Evolutionary conservation across 2,329 filamentous ascomycete genomes (phyloP), one percentile per base, ranked within the genome.

Genomic region (Rhynchosporium graminicola): DNA sequence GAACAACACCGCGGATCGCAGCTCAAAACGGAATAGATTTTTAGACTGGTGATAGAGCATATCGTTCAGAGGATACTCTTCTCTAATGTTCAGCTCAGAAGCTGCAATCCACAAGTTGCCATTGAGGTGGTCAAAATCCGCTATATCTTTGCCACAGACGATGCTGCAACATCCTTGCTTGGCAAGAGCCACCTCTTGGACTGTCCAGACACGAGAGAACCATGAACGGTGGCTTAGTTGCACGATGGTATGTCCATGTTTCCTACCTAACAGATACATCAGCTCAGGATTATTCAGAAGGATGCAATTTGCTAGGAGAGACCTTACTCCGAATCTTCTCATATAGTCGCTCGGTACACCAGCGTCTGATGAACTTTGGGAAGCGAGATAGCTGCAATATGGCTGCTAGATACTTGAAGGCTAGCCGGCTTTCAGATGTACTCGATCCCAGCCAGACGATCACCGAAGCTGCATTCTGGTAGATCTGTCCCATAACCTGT

Each of bases 121-220:
- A 26, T 57, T 46, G 4, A 26, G 40, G 20, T 28, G 46, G 15
- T 57, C 55, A 29, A 31, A 57, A 12, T 57, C 33, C 28, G 40
- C 55, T 3, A 29, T 36, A 13, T 48, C 36, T n/a, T 36, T 45
- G 12, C 47, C 57, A 20, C 46, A 60, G 10, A 29, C 36, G 26
- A 60, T 43, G 6, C 20, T 33, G 38, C 55, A 57, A 9, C 15
- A 3, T 1, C 29, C 38, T 45, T 42, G 38, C 43, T 42, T 10
- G 3, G 54, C 54, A 12, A 62, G 28, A n/a, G 31, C 60, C 7
- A 58, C 43, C 42, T 62, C 60, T 42, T 62, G 60, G 15, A 62
- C 31, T 5, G 54, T 57, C 60, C 60, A 62, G 13, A 57, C n/a
- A 13, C 60, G 60, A 31, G 52, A 57, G 46, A 62, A 58, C 54